Percentiles rank a stretch among this genome's conserved stretches.
Conservation (phyloP, 495 filamentous ascomycete species). For the Cudoniella acicularis region DNA sequence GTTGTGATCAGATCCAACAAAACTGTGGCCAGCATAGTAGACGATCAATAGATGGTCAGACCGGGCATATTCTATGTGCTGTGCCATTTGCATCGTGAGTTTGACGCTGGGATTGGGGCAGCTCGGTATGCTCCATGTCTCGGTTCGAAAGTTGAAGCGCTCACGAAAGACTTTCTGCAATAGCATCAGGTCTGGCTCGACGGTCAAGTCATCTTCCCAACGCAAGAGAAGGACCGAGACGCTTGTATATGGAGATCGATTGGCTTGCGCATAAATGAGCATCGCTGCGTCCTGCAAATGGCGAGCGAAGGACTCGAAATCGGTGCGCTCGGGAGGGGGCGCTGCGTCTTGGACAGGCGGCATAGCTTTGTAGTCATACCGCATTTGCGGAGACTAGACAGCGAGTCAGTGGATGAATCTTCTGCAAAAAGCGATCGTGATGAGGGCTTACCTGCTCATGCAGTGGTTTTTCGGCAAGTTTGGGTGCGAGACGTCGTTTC, state of each 20-base stretch:
- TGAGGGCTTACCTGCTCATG: slow-evolving; percentile 26
- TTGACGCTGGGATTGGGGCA: slow-evolving; percentile 46
- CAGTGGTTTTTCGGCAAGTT: slow-evolving; percentile 27
- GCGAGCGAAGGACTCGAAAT: slow-evolving; percentile 54
- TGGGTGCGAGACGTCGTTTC: slow-evolving; percentile 31
- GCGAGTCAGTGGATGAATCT: slow-evolving; percentile 4
- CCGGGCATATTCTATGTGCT: slow-evolving; percentile 38
- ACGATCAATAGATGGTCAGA: slow-evolving; percentile 53
- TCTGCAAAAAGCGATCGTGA: background rate
- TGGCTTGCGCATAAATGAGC: slow-evolving; percentile 42
- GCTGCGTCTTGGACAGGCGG: slow-evolving; percentile 20
- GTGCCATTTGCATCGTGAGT: slow-evolving; percentile 45
- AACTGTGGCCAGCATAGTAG: slow-evolving; percentile 52
- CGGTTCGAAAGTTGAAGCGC: slow-evolving; percentile 49
- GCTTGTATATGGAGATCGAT: slow-evolving; percentile 43
- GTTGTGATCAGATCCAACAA: slow-evolving; percentile 45
- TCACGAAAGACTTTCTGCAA: slow-evolving; percentile 50
- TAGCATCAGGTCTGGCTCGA: slow-evolving; percentile 42
- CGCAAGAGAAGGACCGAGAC: slow-evolving; percentile 50
- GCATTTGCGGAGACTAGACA: slow-evolving; percentile 15
- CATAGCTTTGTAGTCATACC: slow-evolving; percentile 20
- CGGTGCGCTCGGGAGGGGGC: slow-evolving; percentile 32
- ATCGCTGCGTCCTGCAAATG: slow-evolving; percentile 56
- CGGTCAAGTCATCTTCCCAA: slow-evolving; percentile 50
- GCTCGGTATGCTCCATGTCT: slow-evolving; percentile 49